Evolutionary conservation across 768 basidiomycete species (phyloP), one percentile per base, ranked within the genome.

Genomic region (Lentinula boryana): DNA sequence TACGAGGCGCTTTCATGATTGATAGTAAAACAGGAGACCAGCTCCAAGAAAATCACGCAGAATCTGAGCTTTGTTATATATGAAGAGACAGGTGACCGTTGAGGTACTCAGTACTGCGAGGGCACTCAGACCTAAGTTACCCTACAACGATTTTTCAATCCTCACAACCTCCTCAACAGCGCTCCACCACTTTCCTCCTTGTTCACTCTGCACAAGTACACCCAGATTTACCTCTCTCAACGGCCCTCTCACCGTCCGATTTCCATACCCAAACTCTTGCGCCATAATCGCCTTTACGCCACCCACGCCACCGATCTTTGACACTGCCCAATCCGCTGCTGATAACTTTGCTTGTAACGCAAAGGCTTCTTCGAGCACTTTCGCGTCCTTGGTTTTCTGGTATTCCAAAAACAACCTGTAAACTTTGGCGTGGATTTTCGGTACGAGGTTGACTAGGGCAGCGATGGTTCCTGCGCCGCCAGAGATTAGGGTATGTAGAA

Each of bases 401-500:
- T 84, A 85, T 32, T 80, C 79, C 58, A 77, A 70, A 67, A 75
- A 84, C 4, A 86, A 67, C 46, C 73, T 68, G 58, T 80, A 83
- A 35, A 88, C 64, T 62, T 72, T 72, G 5, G 69, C 71, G 68
- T 88, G 87, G 15, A 83, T 65, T 63, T 85, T 87, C 6, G 87
- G 87, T 15, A 80, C 64, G 55, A 87, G 70, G 66, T 87, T 87
- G 12, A 82, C 84, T 10, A 84, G 75, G 0, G 84, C 87, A 43
- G 83, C 83, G 66, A 91, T 91, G 55, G 79, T 74, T 0, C 89
- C 89, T 32, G 86, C 80, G 64, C 85, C 82, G 7, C 82, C 80
- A 2, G 84, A 83, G 41, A 84, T 69, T 6, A 91, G 77, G 4
- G 84, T 83, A 18, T 88, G 80, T 12, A 82, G 72, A 66, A 89